Percentiles rank a stretch among this genome's conserved stretches.
These are phyloP conservation scores for Irpex sp. DNA, from an alignment of 1,284 basidiomycete genomes.

Conservation along the genomic window DNA sequence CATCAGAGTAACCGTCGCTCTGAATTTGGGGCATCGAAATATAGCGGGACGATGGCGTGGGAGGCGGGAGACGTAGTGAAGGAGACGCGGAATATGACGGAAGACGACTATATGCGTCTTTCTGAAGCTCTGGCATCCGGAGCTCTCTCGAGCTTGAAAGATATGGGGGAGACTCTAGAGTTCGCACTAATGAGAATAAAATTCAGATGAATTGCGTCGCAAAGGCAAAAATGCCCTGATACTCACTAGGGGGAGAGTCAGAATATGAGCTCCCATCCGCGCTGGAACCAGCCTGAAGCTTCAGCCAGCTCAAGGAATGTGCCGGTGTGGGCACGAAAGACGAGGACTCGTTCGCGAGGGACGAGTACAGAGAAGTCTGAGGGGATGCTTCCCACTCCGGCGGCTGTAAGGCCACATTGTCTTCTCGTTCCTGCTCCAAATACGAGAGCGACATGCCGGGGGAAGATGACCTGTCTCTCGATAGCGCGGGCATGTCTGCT, in stretches of 20 bases:
- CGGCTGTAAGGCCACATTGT: not conserved
- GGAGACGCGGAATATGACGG: conserved; percentile 1
- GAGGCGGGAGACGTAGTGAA: not conserved
- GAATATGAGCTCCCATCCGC: not conserved
- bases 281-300: not conserved
- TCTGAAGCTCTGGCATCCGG: not conserved
- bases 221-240: not conserved
- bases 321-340: not conserved
- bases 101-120: not conserved
- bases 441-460: not conserved
- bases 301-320: not conserved
- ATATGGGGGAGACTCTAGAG: not conserved
- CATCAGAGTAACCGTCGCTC: not conserved
- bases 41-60: not conserved
- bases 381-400: not conserved
- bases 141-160: not conserved
- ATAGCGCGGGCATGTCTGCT: not conserved
- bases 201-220: not conserved
- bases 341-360: not conserved
- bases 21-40: not conserved
- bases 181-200: not conserved
- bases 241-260: not conserved
- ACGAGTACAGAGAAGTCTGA: not conserved
- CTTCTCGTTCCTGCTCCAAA: not conserved
- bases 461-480: not conserved